Conservation (phyloP, 768 basidiomycete genomes). For the Collybia mongolica region DNA sequence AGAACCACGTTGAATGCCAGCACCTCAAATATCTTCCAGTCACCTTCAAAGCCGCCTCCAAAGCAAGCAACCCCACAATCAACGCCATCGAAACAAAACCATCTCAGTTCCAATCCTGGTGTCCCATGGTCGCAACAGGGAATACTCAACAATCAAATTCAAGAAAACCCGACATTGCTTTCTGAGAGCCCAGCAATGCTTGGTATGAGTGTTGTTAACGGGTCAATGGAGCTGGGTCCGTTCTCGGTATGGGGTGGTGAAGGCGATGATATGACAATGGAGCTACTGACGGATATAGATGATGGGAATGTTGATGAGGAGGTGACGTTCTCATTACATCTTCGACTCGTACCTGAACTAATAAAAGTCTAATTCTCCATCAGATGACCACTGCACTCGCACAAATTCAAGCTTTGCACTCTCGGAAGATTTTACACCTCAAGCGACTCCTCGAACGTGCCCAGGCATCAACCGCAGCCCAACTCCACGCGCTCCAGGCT, state of each 20-base stretch:
- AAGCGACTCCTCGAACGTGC: constrained; percentile 80
- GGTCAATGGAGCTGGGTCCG: constrained; percentile 23
- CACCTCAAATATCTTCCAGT: constrained; percentile 2
- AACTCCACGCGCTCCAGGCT: constrained; percentile 83
- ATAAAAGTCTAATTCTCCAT: not conserved
- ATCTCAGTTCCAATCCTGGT: constrained; percentile 5
- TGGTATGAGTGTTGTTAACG: constrained; percentile 12
- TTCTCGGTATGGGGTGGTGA: constrained; percentile 46
- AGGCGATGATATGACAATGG: constrained; percentile 62
- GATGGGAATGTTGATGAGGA: constrained; percentile 73
- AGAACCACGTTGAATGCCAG: constrained; percentile 4
- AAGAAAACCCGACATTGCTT: constrained; percentile 1
- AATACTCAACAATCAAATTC: not conserved
- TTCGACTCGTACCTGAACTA: not conserved
- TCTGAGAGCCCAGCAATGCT: constrained; percentile 10
- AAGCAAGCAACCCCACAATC: constrained; percentile 9
- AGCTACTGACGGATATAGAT: constrained; percentile 66
- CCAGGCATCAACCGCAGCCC: constrained; percentile 76
- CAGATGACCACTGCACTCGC: constrained; percentile 41
- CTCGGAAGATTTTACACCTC: constrained; percentile 65
- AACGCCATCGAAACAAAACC: constrained; percentile 6
- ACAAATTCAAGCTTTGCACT: constrained; percentile 39
- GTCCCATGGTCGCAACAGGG: constrained; percentile 11
- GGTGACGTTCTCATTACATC: constrained; percentile 29
- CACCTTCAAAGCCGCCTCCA: constrained; percentile 6